Conservation (phyloP, 2,329 filamentous ascomycete genomes). For the Ophiostoma australiae region DNA sequence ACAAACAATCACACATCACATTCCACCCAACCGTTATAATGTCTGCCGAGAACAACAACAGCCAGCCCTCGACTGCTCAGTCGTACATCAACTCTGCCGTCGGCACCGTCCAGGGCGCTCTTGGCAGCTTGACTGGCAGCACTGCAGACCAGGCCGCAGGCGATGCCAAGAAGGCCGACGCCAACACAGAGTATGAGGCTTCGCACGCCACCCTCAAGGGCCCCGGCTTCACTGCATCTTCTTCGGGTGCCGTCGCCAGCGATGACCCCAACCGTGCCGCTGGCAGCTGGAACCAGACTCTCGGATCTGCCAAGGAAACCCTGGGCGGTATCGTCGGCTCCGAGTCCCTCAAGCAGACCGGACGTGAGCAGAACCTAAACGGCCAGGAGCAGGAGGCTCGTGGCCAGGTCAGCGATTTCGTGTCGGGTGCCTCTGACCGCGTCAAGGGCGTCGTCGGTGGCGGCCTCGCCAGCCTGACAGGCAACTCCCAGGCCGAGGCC, state of each 20-base stretch:
- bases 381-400: constrained; percentile 78
- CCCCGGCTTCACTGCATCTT: constrained; percentile 65
- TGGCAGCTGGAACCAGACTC: constrained; percentile 81
- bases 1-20: constrained; percentile 31
- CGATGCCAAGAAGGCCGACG: constrained; percentile 60
- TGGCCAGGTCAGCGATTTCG: constrained; percentile 72
- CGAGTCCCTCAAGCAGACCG: constrained; percentile 68
- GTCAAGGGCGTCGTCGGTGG: constrained; percentile 63
- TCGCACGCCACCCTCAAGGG: constrained; percentile 71
- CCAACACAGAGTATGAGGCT: constrained; percentile 61
- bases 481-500: constrained; percentile 60
- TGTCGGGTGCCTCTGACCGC: constrained; percentile 62
- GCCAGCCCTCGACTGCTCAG: constrained; percentile 68
- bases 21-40: neutral
- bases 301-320: constrained; percentile 80
- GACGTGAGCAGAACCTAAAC: constrained; percentile 70
- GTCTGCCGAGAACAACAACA: constrained; percentile 21
- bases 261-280: constrained; percentile 67
- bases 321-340: constrained; percentile 70
- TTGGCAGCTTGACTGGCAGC: constrained; percentile 71
- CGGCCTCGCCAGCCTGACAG: constrained; percentile 66
- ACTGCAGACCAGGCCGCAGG: constrained; percentile 61
- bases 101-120: constrained; percentile 64
- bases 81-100: constrained; percentile 69
- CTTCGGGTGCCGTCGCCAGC: constrained; percentile 63